These are phyloP conservation scores for Trichoderma sp. DNA, from an alignment of 2,329 filamentous ascomycete species.

Conservation along the genomic window DNA sequence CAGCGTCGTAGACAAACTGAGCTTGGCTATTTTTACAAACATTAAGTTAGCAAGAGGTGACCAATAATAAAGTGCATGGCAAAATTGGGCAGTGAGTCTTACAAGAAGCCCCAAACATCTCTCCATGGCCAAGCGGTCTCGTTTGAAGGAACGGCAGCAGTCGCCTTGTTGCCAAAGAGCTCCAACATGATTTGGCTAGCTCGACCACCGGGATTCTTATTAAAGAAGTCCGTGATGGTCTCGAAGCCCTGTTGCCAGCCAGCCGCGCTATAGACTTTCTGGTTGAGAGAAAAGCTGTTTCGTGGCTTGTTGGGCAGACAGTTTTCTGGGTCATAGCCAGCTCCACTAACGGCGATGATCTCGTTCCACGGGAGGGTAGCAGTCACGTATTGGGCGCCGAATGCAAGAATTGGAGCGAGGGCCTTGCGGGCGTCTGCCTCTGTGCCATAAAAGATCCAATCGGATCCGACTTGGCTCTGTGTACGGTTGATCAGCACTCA, in stretches of 20 bases:
- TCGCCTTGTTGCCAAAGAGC: constrained; percentile 10
- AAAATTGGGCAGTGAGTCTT: neutral
- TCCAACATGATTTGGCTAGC: constrained; percentile 1
- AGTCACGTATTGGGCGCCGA: neutral
- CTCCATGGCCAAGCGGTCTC: constrained; percentile 10
- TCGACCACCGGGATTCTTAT: constrained; percentile 2
- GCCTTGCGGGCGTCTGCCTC: constrained; percentile 15
- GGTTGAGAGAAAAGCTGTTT: constrained; percentile 13
- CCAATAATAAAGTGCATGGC: neutral
- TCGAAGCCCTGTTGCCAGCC: constrained; percentile 13
- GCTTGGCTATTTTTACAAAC: neutral
- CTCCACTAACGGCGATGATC: neutral
- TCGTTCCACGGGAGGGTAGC: constrained; percentile 7
- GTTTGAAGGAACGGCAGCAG: constrained; percentile 3
- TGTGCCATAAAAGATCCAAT: constrained; percentile 8
- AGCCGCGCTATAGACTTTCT: constrained; percentile 9
- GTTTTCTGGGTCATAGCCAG: neutral
- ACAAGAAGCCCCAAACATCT: constrained; percentile 18
- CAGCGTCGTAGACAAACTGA: neutral
- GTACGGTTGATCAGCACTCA: neutral
- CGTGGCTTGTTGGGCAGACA: constrained; percentile 4
- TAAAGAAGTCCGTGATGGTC: neutral
- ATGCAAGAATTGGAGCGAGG: constrained; percentile 1
- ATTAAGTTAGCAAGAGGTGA: neutral
- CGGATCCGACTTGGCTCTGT: constrained; percentile 3